A percentile compares a stretch with the other conserved stretches of the same genome.
Evolutionary conservation across 192 early-diverging fungal genomes (phyloP).

Genomic region (Backusella circina): DNA sequence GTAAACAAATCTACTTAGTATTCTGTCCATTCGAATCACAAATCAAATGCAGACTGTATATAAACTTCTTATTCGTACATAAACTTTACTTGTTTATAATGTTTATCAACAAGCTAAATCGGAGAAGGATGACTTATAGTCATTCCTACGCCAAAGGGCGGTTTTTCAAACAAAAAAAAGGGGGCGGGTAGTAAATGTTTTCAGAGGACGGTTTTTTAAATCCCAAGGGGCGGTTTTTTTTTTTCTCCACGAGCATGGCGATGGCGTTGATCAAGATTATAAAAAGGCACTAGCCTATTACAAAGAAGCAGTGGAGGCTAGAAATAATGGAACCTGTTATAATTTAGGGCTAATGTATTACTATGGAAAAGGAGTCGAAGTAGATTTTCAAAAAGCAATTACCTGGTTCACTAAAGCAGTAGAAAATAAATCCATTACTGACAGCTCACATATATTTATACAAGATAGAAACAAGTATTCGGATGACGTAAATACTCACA

Average conservation of each 20-base stretch:
- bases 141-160: too few relatives aligned
- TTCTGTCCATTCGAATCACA: too few relatives aligned
- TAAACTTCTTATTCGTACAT: too few relatives aligned
- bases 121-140: too few relatives aligned
- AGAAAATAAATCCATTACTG: neutral
- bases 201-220: neutral
- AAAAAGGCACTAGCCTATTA: slow-evolving; percentile 55
- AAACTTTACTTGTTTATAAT: too few relatives aligned
- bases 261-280: neutral
- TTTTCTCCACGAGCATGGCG: neutral
- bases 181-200: too few relatives aligned
- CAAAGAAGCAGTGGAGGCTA: slow-evolving; percentile 39
- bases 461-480: neutral
- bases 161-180: too few relatives aligned
- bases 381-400: slow-evolving; percentile 40
- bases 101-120: too few relatives aligned
- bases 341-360: slow-evolving; percentile 74
- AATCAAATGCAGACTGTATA: too few relatives aligned
- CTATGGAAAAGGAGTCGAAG: slow-evolving; percentile 50
- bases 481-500: neutral
- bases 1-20: too few relatives aligned
- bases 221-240: too few relatives aligned
- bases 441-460: neutral
- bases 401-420: neutral
- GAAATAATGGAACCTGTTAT: slow-evolving; percentile 52